Evolutionary conservation across 208 protist genomes (phyloP), one percentile per base, ranked within the genome.

Genomic region (Crithidia brevicula): DNA sequence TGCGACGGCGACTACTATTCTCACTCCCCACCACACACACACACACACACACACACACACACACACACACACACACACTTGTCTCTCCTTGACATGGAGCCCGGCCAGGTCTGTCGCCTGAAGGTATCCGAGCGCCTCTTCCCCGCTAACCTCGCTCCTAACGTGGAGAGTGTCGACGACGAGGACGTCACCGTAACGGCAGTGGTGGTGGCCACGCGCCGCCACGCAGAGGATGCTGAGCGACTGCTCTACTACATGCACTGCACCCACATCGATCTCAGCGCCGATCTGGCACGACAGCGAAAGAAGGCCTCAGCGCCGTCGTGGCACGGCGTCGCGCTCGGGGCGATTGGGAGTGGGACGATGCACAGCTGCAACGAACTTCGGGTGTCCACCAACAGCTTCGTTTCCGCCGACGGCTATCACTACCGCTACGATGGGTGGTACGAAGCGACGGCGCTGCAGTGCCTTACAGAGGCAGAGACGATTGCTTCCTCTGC

Each of bases 371-470:
- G 72, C 40, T 46, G 58, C 49, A 79, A 71, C 38, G 65, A 73
- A 56, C 43, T 79, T 30, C 72, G 74, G n/a, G 61, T 67, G 45
- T n/a, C 23, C 11, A 5, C 52, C 49, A 62, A 74, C 33, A 53
- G 58, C 22, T 70, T 88, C 27, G 71, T 70, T 10, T 92, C 86
- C 5, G 51, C 54, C 15, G 65, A 79, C 27, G 86, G 86, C 25
- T 92, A 90, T 65, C 69, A 72, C 65, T 92, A 92, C 72, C 70
- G 73, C 54, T 85, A 77, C 52, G 82, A 88, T 38, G 86, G 86
- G 49, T 92, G 86, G 84, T 92, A 92, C 77, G 83, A 92, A 8
- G 70, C 34, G 6, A 23, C 18, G 16, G 15, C 50, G 15, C 31
- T 54, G 58, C 28, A 52, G 2, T 13, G n/a, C 16, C 18, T 64